Evolutionary conservation across 2,329 filamentous ascomycete species (phyloP).

Genomic region (Grosmannia penicillata): DNA sequence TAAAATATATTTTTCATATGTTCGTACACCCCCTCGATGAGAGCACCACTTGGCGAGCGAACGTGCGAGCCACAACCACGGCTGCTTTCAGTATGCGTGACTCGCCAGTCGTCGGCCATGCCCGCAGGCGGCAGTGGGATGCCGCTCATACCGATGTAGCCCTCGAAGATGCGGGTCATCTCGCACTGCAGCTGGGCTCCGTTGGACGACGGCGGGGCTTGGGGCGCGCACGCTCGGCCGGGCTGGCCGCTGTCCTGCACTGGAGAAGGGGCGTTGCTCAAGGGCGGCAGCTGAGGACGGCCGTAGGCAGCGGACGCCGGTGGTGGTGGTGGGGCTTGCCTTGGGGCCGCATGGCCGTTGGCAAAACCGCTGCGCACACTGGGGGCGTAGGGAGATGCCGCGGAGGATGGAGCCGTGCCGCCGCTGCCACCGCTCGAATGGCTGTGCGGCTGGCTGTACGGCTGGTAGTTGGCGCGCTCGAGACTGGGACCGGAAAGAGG

Average conservation of each 20-base stretch:
- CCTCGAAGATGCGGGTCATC: conserved; percentile 34
- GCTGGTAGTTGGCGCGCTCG: not conserved
- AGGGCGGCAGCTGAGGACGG: not conserved
- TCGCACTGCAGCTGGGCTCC: conserved; percentile 36
- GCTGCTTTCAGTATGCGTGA: not conserved
- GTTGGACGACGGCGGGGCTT: too few relatives aligned
- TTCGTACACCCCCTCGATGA: conserved; percentile 3
- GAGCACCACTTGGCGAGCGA: not conserved
- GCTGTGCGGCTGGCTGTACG: conserved; percentile 11
- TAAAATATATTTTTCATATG: conserved; percentile 6
- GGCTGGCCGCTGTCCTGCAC: too few relatives aligned
- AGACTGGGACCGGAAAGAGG: conserved; percentile 17
- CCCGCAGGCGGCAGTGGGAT: conserved; percentile 3
- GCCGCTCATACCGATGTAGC: conserved; percentile 16
- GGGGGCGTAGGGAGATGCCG: not conserved
- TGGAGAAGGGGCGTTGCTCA: not conserved
- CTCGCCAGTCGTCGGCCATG: not conserved
- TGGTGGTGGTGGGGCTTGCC: not conserved
- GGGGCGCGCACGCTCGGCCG: too few relatives aligned
- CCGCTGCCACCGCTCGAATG: conserved; percentile 1
- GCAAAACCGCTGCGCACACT: not conserved
- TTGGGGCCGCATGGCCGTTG: not conserved
- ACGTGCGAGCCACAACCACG: not conserved
- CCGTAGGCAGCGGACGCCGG: not conserved
- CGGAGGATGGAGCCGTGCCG: not conserved